Evolutionary conservation across 805 yeast genomes (phyloP).

Genomic region (Candida dendrica): DNA sequence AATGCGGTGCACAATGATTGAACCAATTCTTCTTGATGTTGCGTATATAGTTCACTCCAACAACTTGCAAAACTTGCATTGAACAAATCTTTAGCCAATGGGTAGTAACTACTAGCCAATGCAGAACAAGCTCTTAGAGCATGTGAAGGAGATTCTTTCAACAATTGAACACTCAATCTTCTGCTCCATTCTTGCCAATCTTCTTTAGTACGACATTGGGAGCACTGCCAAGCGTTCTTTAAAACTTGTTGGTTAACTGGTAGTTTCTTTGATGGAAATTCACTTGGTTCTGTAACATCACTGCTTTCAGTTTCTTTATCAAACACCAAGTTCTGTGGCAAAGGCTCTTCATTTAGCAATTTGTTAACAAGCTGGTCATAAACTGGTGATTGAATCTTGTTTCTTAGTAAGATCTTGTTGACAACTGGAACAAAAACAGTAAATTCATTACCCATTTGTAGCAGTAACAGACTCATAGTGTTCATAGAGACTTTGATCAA

Average conservation of each 20-base stretch:
- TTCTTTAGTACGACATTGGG: constrained; percentile 81
- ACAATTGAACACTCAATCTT: constrained; percentile 71
- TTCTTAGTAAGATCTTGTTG: constrained; percentile 53
- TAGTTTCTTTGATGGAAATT: constrained; percentile 63
- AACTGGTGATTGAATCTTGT: constrained; percentile 59
- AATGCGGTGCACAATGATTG: constrained; percentile 81
- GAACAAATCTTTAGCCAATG: constrained; percentile 83
- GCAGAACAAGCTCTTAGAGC: constrained; percentile 90
- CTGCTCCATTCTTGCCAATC: constrained; percentile 99
- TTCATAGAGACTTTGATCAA: constrained; percentile 62
- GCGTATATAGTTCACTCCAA: constrained; percentile 87
- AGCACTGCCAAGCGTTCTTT: constrained; percentile 86
- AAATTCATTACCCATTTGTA: constrained; percentile 82
- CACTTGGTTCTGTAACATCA: constrained; percentile 42
- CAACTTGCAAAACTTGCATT: constrained; percentile 93
- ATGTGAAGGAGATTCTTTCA: constrained; percentile 91
- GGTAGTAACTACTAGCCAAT: constrained; percentile 79
- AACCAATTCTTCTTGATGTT: constrained; percentile 83
- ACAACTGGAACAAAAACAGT: constrained; percentile 81
- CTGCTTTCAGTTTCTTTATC: constrained; percentile 46
- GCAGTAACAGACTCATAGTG: constrained; percentile 65
- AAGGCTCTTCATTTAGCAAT: constrained; percentile 74
- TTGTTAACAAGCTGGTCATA: constrained; percentile 80
- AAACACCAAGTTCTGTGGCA: constrained; percentile 69
- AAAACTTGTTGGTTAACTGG: constrained; percentile 61